Percentiles rank a stretch among this genome's conserved stretches.
Conservation (phyloP, 495 filamentous ascomycete species). For the Aspergillus nidulans region DNA sequence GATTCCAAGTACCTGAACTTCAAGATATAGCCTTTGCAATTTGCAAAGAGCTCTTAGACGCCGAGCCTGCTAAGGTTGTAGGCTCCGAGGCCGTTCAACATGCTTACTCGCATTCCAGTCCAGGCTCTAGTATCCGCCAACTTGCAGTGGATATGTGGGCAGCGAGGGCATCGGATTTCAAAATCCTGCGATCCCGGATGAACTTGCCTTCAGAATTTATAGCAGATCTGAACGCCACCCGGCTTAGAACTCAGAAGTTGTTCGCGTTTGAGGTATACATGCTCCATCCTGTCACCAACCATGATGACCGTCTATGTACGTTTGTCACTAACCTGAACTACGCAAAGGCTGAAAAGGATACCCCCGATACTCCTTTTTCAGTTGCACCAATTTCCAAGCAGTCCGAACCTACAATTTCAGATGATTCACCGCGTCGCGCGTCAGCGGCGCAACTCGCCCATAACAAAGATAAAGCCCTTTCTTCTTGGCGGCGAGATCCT, state of each 20-base stretch:
- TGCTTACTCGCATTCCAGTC: background rate
- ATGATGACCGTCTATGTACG: background rate
- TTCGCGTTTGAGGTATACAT: background rate
- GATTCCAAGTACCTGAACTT: background rate
- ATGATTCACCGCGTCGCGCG: no score
- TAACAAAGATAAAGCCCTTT: no score
- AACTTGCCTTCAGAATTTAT: background rate
- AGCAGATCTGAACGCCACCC: background rate
- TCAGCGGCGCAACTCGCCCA: no score
- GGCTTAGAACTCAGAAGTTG: background rate
- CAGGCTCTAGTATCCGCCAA: background rate
- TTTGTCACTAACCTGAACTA: background rate
- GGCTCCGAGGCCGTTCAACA: background rate
- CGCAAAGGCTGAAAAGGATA: no score
- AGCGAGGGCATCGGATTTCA: background rate
- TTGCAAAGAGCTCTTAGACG: background rate
- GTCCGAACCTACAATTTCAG: no score
- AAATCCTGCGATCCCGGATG: background rate
- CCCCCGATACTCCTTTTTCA: no score
- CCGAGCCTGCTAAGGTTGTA: background rate
- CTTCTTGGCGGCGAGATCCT: no score
- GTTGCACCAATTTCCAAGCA: no score
- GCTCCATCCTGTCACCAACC: background rate
- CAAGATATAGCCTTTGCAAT: background rate
- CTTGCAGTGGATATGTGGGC: slow-evolving; percentile 1